Evolutionary conservation across 2,329 filamentous ascomycete species (phyloP).

Genomic region (Lachnellula cervina): DNA sequence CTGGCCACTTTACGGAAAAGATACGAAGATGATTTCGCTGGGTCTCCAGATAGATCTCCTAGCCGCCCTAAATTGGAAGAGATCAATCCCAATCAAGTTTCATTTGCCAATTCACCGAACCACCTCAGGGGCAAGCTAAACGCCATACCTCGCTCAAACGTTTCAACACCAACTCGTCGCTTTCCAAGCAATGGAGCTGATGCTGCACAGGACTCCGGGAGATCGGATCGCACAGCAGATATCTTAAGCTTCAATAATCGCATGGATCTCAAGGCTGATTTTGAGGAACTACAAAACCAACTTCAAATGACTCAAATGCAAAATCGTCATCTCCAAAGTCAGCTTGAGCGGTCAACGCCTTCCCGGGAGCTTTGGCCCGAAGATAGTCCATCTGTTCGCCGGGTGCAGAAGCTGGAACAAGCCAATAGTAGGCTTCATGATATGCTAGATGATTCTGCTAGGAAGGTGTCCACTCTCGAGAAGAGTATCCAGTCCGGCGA

Average conservation of each 20-base stretch:
- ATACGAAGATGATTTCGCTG: constrained; percentile 65
- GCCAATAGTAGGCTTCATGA: constrained; percentile 90
- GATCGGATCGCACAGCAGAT: constrained; percentile 81
- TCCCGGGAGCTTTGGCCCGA: constrained; percentile 59
- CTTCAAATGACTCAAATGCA: constrained; percentile 93
- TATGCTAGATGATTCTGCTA: constrained; percentile 88
- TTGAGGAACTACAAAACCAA: constrained; percentile 91
- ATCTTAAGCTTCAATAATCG: constrained; percentile 78
- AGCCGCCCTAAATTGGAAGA: constrained; percentile 77
- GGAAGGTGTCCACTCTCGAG: constrained; percentile 87
- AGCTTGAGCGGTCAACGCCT: constrained; percentile 67
- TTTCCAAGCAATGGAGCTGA: constrained; percentile 60
- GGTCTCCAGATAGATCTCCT: constrained; percentile 57
- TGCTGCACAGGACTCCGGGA: constrained; percentile 62
- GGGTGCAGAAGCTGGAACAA: constrained; percentile 86
- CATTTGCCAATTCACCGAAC: constrained; percentile 69
- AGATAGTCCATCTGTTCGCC: constrained; percentile 71
- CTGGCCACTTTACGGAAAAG: constrained; percentile 71
- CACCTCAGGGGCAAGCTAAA: constrained; percentile 54
- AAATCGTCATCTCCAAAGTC: constrained; percentile 85
- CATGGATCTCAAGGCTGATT: constrained; percentile 84
- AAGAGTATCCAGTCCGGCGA: constrained; percentile 82
- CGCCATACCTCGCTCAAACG: constrained; percentile 61
- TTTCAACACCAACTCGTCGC: constrained; percentile 72
- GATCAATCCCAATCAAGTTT: constrained; percentile 77